Evolutionary conservation across 148 eudicot species (phyloP).

Genomic region (Chenopodium album): DNA sequence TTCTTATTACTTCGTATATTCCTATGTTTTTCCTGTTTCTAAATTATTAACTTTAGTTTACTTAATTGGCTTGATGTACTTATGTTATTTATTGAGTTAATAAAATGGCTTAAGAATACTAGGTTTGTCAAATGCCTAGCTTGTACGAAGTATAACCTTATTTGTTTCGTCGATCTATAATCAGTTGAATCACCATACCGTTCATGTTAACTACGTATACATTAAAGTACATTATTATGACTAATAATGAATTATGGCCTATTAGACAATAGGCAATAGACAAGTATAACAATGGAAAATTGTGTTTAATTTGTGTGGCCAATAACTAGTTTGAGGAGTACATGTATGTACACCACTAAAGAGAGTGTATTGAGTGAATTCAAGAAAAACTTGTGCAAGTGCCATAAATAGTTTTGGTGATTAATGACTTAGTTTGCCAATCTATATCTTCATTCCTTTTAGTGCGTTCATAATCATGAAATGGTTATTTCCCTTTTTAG

Average conservation of each 20-base stretch:
- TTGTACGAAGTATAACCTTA: too few species aligned
- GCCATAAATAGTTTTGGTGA: not conserved
- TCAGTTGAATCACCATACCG: too few species aligned
- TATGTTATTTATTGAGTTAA: too few species aligned
- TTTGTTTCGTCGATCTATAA: too few species aligned
- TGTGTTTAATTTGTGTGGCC: not conserved
- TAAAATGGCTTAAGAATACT: too few species aligned
- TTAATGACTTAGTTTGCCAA: slow-evolving; percentile 1
- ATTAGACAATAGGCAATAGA: too few species aligned
- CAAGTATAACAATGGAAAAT: not conserved
- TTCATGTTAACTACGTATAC: too few species aligned
- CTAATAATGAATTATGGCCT: too few species aligned
- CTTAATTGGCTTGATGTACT: too few species aligned
- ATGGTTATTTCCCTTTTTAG: not conserved
- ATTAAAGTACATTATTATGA: too few species aligned
- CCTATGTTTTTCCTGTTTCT: not conserved
- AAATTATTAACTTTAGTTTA: too few species aligned
- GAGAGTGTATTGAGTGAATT: not conserved
- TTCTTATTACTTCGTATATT: not conserved
- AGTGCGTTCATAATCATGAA: not conserved
- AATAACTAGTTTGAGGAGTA: not conserved
- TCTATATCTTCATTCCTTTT: not conserved
- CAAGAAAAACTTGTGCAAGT: not conserved
- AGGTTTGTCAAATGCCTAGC: too few species aligned
- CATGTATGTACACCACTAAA: not conserved